These are phyloP conservation scores for Hibiscus tridactylites DNA, from an alignment of 345 rosid species.

Conservation along the genomic window DNA sequence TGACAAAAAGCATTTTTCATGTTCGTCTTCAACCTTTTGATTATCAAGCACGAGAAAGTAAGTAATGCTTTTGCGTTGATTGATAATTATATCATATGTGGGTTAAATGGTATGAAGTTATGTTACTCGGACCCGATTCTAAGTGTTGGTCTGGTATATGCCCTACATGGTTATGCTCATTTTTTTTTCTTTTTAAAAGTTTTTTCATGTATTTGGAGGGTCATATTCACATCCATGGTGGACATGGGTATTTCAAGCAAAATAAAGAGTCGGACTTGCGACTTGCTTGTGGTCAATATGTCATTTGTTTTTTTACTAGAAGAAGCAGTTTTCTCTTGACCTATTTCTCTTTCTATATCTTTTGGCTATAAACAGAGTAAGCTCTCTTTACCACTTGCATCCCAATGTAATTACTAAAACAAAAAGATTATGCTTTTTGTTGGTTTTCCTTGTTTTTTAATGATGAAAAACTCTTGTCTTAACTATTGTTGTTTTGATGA, in stretches of 20 bases:
- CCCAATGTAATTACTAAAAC: background rate
- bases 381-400: conserved; percentile 13
- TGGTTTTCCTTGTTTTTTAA: background rate
- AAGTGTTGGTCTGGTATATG: background rate
- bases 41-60: background rate
- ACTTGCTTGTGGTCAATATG: conserved; percentile 4
- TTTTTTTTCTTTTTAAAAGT: background rate
- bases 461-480: background rate
- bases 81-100: background rate
- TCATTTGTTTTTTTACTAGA: conserved; percentile 3
- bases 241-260: background rate
- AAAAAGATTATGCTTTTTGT: background rate
- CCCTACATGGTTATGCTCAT: background rate
- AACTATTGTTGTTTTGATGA: background rate
- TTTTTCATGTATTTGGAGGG: background rate
- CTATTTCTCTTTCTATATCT: background rate
- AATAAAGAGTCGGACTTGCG: background rate
- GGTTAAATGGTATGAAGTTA: background rate
- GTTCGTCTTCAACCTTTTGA: background rate
- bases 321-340: conserved; percentile 27
- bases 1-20: background rate
- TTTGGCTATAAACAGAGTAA: conserved; percentile 29
- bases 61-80: background rate
- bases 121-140: background rate
- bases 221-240: background rate